phyloP scores from a whole-genome alignment of 257 asterid species.

The Prunella vulgaris region DNA sequence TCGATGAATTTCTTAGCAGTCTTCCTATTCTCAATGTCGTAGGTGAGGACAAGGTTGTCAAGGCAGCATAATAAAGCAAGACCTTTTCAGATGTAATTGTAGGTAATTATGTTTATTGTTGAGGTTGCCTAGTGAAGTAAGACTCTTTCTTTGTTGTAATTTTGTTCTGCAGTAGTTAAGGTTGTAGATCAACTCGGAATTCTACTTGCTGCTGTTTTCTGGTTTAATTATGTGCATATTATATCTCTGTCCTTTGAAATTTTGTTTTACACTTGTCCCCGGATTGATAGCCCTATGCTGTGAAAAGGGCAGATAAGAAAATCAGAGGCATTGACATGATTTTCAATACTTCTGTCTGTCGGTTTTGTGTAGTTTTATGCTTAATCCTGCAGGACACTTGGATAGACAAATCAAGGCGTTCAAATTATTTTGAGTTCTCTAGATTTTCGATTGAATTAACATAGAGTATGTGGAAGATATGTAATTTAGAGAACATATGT shows the following conservation, averaged over 20 bases:
- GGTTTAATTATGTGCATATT: conserved; percentile 21
- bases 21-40: conserved; percentile 82
- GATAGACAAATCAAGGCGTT: neutral
- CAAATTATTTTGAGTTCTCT: neutral
- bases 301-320: no score
- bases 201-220: conserved; percentile 21
- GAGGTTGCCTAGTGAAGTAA: conserved; percentile 25
- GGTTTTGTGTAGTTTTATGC: conserved; percentile 9
- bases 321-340: no score
- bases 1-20: conserved; percentile 88
- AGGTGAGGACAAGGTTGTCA: conserved; percentile 74
- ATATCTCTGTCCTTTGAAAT: conserved; percentile 11
- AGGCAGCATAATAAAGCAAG: conserved; percentile 59
- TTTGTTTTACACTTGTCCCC: neutral
- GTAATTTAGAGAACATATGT: neutral
- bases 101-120: conserved; percentile 20
- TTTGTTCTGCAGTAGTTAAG: conserved; percentile 37
- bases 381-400: neutral
- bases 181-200: conserved; percentile 35
- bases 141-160: conserved; percentile 30
- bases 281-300: no score
- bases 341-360: no score
- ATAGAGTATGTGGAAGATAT: neutral
- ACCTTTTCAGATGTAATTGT: conserved; percentile 36
- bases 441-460: neutral